Conservation (phyloP, 805 yeast genomes). For the Huiozyma sinensis region DNA sequence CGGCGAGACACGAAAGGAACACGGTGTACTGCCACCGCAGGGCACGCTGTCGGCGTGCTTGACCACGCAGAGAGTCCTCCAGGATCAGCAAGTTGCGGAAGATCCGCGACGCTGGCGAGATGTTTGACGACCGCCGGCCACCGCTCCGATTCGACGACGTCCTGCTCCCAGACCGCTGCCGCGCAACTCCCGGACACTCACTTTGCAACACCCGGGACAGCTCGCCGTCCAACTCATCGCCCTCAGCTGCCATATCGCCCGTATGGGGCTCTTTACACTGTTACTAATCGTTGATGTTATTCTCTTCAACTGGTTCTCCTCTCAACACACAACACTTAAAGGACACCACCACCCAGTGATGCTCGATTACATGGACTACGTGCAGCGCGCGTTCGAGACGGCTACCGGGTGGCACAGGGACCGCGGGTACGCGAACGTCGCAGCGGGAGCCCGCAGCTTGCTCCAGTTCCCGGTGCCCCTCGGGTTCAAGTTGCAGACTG, state of each 20-base stretch:
- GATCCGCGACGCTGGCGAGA: constrained; percentile 55
- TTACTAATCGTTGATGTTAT: neutral
- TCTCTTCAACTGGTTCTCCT: neutral
- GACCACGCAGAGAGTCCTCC: constrained; percentile 79
- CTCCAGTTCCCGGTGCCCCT: constrained; percentile 66
- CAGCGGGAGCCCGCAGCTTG: constrained; percentile 55
- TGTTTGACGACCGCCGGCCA: constrained; percentile 16
- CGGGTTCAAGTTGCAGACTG: constrained; percentile 53
- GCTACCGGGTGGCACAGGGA: constrained; percentile 72
- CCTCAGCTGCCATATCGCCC: neutral
- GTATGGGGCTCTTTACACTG: too few species aligned
- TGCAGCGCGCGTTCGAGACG: constrained; percentile 58
- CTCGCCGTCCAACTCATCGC: neutral
- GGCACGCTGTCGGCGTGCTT: constrained; percentile 59
- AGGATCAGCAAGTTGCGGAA: constrained; percentile 72
- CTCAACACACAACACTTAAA: too few species aligned
- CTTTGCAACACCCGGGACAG: too few species aligned
- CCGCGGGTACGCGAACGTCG: constrained; percentile 63
- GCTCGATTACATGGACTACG: constrained; percentile 81
- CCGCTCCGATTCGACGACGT: constrained; percentile 17
- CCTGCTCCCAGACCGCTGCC: constrained; percentile 18
- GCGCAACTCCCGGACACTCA: constrained; percentile 3
- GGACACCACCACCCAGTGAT: constrained; percentile 29
- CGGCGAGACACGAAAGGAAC: constrained; percentile 32
- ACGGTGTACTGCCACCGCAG: constrained; percentile 40